phyloP scores from a whole-genome alignment of 2,329 filamentous ascomycete species.

The Exophiala calicioides region DNA sequence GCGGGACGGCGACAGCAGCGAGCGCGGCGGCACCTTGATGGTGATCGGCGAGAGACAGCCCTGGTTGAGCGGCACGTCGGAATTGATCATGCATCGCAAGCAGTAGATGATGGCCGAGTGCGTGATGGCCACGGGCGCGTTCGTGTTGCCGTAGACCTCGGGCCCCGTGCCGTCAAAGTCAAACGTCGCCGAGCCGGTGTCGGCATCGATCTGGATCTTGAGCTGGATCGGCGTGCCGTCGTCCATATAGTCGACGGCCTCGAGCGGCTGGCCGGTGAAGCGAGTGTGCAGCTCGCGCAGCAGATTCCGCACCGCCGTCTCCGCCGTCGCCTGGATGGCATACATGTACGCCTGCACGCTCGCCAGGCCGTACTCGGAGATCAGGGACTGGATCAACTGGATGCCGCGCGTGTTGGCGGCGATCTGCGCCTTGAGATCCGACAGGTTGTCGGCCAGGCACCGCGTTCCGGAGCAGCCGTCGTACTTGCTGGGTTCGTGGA shows the following conservation, averaged over 20 bases:
- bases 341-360: constrained; percentile 46
- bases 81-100: constrained; percentile 33
- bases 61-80: constrained; percentile 39
- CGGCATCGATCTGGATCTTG: constrained; percentile 37
- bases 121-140: constrained; percentile 42
- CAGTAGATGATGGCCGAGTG: constrained; percentile 40
- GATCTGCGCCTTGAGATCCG: constrained; percentile 48
- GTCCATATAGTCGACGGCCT: constrained; percentile 44
- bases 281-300: constrained; percentile 30
- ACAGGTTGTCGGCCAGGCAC: constrained; percentile 45
- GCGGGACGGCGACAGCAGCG: constrained; percentile 36
- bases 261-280: constrained; percentile 27
- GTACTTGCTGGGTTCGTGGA: constrained; percentile 29
- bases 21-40: constrained; percentile 31
- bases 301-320: constrained; percentile 36
- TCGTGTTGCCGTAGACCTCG: constrained; percentile 39
- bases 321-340: constrained; percentile 40
- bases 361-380: constrained; percentile 37
- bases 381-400: constrained; percentile 39
- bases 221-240: constrained; percentile 41
- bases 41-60: constrained; percentile 35
- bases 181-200: constrained; percentile 38
- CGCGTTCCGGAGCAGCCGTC: constrained; percentile 19
- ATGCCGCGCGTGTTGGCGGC: constrained; percentile 48
- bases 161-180: constrained; percentile 45